A percentile compares a stretch with the other conserved stretches of the same genome.
Evolutionary conservation across 306 rosid genomes (phyloP).

Genomic region (Trifolium pratense): DNA sequence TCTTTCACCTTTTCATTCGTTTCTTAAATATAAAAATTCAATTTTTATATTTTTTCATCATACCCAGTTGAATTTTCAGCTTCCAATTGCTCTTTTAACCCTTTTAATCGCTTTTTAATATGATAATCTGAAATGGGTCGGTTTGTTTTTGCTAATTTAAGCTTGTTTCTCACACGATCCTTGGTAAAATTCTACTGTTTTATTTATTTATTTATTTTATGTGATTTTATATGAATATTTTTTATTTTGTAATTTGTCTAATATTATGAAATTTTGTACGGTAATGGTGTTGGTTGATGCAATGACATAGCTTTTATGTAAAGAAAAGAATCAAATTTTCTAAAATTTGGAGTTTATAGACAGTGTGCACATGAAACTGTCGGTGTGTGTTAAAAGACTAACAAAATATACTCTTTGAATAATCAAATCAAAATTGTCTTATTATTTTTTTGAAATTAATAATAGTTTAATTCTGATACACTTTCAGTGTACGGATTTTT

Average conservation of each 20-base stretch:
- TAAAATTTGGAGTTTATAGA: slow-evolving; percentile 40
- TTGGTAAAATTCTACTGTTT: slow-evolving; percentile 32
- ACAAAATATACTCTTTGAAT: slow-evolving; percentile 1
- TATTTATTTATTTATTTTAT: slow-evolving; percentile 15
- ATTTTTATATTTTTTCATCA: slow-evolving; percentile 20
- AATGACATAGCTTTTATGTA: slow-evolving; percentile 32
- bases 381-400: slow-evolving; percentile 37
- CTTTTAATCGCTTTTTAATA: slow-evolving; percentile 24
- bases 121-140: slow-evolving; percentile 43
- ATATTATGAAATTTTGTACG: slow-evolving; percentile 1
- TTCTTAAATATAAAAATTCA: not conserved
- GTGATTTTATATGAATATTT: not conserved
- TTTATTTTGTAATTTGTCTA: too few relatives aligned
- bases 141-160: slow-evolving; percentile 27
- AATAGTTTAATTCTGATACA: not conserved
- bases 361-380: slow-evolving; percentile 37
- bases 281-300: slow-evolving; percentile 42
- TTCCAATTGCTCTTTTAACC: slow-evolving; percentile 37
- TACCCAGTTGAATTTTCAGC: slow-evolving; percentile 34
- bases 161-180: slow-evolving; percentile 23
- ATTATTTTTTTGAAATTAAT: slow-evolving; percentile 18
- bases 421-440: slow-evolving; percentile 26
- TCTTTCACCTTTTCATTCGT: slow-evolving; percentile 36
- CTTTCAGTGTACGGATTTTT: not conserved
- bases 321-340: slow-evolving; percentile 41